phyloP scores from a whole-genome alignment of 192 early-diverging fungal genomes.

The Umbelopsis sp. region DNA sequence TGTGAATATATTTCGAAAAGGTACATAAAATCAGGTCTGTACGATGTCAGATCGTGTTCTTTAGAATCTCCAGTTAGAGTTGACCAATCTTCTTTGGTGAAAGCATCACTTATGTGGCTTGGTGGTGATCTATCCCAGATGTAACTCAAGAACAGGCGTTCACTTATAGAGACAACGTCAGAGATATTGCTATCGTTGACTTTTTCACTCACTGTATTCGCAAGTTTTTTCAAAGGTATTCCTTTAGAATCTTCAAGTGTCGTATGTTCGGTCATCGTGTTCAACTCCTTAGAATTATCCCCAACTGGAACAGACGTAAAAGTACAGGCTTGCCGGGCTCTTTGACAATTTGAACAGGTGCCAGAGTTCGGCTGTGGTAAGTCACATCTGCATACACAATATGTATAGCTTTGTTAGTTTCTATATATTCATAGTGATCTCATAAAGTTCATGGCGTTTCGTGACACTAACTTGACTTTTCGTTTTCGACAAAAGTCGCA shows the following conservation, averaged over 20 bases:
- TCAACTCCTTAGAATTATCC: neutral
- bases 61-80: neutral
- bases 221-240: too few relatives aligned
- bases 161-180: neutral
- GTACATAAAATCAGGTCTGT: neutral
- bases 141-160: neutral
- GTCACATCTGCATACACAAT: slow-evolving; percentile 25
- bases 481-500: slow-evolving; percentile 37
- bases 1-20: neutral
- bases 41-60: neutral
- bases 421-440: neutral
- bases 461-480: slow-evolving; percentile 37
- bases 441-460: neutral
- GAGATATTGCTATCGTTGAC: neutral
- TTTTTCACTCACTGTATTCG: neutral
- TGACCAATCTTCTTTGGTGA: too few relatives aligned
- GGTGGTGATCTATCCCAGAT: neutral
- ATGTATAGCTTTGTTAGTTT: neutral
- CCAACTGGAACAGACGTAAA: neutral
- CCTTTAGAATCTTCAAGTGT: neutral
- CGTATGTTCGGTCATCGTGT: neutral
- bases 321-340: neutral
- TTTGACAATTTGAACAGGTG: slow-evolving; percentile 34
- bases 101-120: neutral
- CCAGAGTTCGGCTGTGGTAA: slow-evolving; percentile 26